phyloP scores from a whole-genome alignment of 768 basidiomycete genomes.

The Pholiota microspora region DNA sequence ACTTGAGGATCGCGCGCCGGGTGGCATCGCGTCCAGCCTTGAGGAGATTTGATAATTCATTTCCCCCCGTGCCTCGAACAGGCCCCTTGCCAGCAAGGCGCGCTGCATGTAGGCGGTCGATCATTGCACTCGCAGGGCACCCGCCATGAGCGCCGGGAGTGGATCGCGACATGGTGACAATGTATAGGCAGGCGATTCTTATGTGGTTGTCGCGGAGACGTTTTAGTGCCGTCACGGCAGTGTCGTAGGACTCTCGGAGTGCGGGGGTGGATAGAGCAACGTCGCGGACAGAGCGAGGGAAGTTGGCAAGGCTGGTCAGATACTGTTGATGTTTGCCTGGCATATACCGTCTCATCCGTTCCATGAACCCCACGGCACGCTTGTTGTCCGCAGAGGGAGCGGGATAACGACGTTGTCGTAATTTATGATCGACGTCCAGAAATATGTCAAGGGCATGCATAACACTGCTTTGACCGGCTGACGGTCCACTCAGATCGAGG shows the following conservation, averaged over 20 bases:
- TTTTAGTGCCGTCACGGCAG: constrained; percentile 76
- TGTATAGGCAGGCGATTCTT: constrained; percentile 82
- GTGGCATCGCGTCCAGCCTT: constrained; percentile 93
- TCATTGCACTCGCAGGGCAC: constrained; percentile 57
- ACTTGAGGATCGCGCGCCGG: constrained; percentile 51
- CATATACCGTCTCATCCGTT: constrained; percentile 94
- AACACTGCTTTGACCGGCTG: constrained; percentile 90
- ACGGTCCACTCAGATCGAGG: constrained; percentile 81
- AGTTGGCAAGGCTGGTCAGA: constrained; percentile 61
- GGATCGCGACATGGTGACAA: constrained; percentile 80
- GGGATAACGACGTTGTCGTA: constrained; percentile 67
- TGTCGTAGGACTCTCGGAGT: constrained; percentile 75
- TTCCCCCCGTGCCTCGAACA: constrained; percentile 88
- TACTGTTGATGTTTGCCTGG: constrained; percentile 88
- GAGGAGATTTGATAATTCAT: constrained; percentile 73
- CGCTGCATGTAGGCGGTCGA: constrained; percentile 41
- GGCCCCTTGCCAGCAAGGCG: constrained; percentile 44
- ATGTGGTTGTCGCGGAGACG: constrained; percentile 86
- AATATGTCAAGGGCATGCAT: constrained; percentile 87
- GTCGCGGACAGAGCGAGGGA: constrained; percentile 61
- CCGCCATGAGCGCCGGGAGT: constrained; percentile 41
- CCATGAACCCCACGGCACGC: constrained; percentile 82
- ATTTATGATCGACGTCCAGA: constrained; percentile 86
- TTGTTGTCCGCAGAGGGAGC: constrained; percentile 64
- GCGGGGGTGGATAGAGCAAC: constrained; percentile 55